Conservation (phyloP, 2,329 filamentous ascomycete species). For the Thielaviopsis ethacetica region DNA sequence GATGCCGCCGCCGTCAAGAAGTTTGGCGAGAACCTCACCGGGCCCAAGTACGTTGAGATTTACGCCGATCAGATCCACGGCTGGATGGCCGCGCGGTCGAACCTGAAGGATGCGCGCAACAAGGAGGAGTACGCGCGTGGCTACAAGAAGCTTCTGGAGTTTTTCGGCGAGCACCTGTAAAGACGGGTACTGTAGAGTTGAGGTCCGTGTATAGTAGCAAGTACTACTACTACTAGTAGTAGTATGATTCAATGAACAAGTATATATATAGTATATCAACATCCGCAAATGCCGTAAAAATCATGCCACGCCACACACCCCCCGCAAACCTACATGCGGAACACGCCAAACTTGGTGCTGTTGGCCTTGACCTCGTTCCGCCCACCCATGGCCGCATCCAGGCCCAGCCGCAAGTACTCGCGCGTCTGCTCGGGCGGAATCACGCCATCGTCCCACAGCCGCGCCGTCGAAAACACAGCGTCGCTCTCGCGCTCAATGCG, state of each 20-base stretch:
- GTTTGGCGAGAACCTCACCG: conserved; percentile 36
- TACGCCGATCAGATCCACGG: conserved; percentile 53
- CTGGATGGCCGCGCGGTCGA: conserved; percentile 53
- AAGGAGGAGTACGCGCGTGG: conserved; percentile 46
- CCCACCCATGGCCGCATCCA: conserved; percentile 55
- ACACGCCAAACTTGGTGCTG: conserved; percentile 61
- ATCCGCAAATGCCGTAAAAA: too few relatives aligned
- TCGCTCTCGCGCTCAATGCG: conserved; percentile 85
- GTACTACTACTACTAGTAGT: neutral
- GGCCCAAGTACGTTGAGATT: conserved; percentile 45
- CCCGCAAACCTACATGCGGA: conserved; percentile 48
- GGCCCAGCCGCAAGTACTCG: conserved; percentile 53
- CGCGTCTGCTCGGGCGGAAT: conserved; percentile 65
- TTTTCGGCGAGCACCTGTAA: conserved; percentile 37
- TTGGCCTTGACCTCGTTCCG: conserved; percentile 43
- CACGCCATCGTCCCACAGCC: conserved; percentile 77
- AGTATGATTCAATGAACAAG: neutral
- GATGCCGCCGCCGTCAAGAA: conserved; percentile 35
- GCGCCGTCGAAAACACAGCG: conserved; percentile 71
- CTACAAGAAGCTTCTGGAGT: conserved; percentile 41
- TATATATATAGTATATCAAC: neutral
- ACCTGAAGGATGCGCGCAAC: conserved; percentile 39
- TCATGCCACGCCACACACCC: too few relatives aligned
- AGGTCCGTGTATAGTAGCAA: neutral
- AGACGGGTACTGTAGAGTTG: neutral